Evolutionary conservation across 2,329 filamentous ascomycete genomes (phyloP).

Genomic region (Bipolaris bicolor): DNA sequence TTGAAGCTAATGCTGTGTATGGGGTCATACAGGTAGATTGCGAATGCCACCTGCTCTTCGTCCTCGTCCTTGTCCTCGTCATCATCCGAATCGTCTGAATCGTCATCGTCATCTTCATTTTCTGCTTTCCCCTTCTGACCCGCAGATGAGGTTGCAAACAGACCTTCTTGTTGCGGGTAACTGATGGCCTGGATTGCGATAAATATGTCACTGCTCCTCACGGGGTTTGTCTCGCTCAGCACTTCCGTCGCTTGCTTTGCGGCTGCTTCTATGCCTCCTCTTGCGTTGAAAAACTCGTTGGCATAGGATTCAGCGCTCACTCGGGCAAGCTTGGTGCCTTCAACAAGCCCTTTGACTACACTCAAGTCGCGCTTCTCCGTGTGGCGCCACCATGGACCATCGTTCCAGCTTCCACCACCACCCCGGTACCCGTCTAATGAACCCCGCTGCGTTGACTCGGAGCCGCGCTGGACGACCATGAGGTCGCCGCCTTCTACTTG

Average conservation of each 20-base stretch:
- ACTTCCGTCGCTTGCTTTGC: slow-evolving; percentile 79
- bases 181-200: slow-evolving; percentile 88
- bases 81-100: background rate
- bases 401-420: slow-evolving; percentile 77
- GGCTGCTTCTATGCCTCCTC: slow-evolving; percentile 80
- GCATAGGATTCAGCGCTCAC: slow-evolving; percentile 89
- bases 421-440: slow-evolving; percentile 64
- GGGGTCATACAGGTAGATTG: slow-evolving; percentile 82
- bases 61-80: slow-evolving; percentile 34
- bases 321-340: slow-evolving; percentile 89
- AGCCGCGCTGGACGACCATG: slow-evolving; percentile 89
- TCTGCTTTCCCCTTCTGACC: slow-evolving; percentile 63
- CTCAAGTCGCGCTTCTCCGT: slow-evolving; percentile 75
- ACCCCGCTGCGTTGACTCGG: slow-evolving; percentile 76
- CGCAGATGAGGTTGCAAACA: slow-evolving; percentile 67
- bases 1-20: slow-evolving; percentile 89
- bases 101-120: slow-evolving; percentile 61
- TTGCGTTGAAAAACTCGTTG: slow-evolving; percentile 77
- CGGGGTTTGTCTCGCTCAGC: slow-evolving; percentile 83
- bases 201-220: slow-evolving; percentile 93
- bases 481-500: slow-evolving; percentile 97
- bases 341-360: slow-evolving; percentile 77
- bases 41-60: slow-evolving; percentile 73
- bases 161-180: slow-evolving; percentile 65
- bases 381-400: slow-evolving; percentile 95